These are phyloP conservation scores for Chiua sp. DNA, from an alignment of 1,284 basidiomycete genomes.

Conservation along the genomic window DNA sequence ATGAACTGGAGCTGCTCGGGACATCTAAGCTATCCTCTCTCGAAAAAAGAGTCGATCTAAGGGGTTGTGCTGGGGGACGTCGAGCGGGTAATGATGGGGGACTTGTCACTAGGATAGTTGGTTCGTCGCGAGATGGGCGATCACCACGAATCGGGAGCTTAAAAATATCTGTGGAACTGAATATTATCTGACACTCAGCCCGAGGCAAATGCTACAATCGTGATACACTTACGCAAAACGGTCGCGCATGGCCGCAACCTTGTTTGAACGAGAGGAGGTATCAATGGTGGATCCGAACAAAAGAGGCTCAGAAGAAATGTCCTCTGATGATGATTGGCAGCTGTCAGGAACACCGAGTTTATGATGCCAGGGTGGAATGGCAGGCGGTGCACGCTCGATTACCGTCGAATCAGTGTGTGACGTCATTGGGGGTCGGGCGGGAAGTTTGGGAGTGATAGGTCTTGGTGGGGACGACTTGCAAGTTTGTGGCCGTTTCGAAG, in stretches of 20 bases:
- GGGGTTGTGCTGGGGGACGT: slow-evolving; percentile 15
- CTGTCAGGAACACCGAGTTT: slow-evolving; percentile 5
- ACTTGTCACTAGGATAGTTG: slow-evolving; percentile 31
- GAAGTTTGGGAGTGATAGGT: slow-evolving; percentile 25
- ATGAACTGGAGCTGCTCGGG: slow-evolving; percentile 26
- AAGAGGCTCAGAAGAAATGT: slow-evolving; percentile 5
- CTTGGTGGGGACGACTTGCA: slow-evolving; percentile 17
- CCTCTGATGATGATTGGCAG: slow-evolving; percentile 7
- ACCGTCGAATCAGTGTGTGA: slow-evolving; percentile 25
- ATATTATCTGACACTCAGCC: background rate
- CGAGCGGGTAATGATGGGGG: slow-evolving; percentile 28
- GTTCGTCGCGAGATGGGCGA: slow-evolving; percentile 22
- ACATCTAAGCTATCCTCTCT: slow-evolving; percentile 29
- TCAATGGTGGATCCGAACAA: background rate
- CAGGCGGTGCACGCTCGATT: slow-evolving; percentile 13
- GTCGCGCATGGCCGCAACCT: slow-evolving; percentile 13
- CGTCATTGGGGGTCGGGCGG: slow-evolving; percentile 15
- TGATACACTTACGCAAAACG: slow-evolving; percentile 26
- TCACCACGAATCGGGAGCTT: slow-evolving; percentile 19
- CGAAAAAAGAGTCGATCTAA: slow-evolving; percentile 24
- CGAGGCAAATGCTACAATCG: background rate
- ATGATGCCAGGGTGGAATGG: slow-evolving; percentile 24
- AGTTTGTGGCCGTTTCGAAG: slow-evolving; percentile 4
- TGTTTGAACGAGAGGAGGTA: slow-evolving; percentile 11
- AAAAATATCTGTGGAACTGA: slow-evolving; percentile 14